phyloP scores from a whole-genome alignment of 495 filamentous ascomycete species.

The Echria macrotheca region DNA sequence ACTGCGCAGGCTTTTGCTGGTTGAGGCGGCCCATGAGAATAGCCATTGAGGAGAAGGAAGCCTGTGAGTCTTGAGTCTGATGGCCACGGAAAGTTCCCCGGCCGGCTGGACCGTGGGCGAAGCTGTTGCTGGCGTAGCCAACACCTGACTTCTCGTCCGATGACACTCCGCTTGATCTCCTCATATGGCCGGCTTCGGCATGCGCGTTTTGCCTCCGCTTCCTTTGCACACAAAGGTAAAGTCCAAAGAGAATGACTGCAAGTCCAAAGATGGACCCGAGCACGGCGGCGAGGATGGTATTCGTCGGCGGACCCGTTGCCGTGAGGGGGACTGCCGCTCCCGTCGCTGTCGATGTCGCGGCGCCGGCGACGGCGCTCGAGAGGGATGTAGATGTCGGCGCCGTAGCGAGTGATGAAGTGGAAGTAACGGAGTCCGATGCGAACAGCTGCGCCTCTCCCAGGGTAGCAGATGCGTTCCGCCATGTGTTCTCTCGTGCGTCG shows the following conservation, averaged over 20 bases:
- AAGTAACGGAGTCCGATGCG: slow-evolving; percentile 29
- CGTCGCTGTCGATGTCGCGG: slow-evolving; percentile 1
- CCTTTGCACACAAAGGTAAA: slow-evolving; percentile 65
- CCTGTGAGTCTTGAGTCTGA: slow-evolving; percentile 38
- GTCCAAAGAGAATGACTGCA: slow-evolving; percentile 58
- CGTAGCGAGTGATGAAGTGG: slow-evolving; percentile 34
- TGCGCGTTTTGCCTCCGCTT: slow-evolving; percentile 41
- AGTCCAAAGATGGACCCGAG: slow-evolving; percentile 73
- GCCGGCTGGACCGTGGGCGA: slow-evolving; percentile 38
- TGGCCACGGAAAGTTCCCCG: slow-evolving; percentile 40
- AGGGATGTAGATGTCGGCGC: slow-evolving; percentile 32
- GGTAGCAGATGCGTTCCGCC: slow-evolving; percentile 68
- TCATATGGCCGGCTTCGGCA: slow-evolving; percentile 40
- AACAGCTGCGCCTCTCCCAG: slow-evolving; percentile 47
- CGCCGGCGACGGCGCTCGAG: slow-evolving; percentile 13
- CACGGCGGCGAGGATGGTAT: slow-evolving; percentile 66
- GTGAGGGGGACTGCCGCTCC: slow-evolving; percentile 32
- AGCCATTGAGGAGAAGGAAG: slow-evolving; percentile 51
- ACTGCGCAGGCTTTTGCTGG: slow-evolving; percentile 35
- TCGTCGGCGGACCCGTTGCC: slow-evolving; percentile 20
- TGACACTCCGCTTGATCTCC: slow-evolving; percentile 47
- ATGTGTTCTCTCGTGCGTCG: slow-evolving; percentile 69
- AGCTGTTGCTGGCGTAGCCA: slow-evolving; percentile 50
- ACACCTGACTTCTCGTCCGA: slow-evolving; percentile 46
- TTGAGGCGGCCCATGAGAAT: slow-evolving; percentile 48